A percentile compares a stretch with the other conserved stretches of the same genome.
These are phyloP conservation scores for Ambrosiella cleistominuta DNA, from an alignment of 2,329 filamentous ascomycete species.

Conservation along the genomic window DNA sequence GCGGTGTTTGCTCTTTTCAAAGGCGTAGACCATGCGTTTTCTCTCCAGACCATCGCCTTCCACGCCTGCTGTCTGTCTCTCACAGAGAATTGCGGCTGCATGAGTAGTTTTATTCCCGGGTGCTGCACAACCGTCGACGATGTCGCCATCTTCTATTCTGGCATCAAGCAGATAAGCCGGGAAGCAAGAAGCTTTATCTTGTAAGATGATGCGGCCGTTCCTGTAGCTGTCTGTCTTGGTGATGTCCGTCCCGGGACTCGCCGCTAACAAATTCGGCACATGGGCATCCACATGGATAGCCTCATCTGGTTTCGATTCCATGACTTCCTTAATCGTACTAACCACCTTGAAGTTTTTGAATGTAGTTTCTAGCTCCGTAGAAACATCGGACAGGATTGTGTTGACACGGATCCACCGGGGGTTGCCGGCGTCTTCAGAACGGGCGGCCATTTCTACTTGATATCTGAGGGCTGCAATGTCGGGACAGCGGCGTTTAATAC, in stretches of 20 bases:
- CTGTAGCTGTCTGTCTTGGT: slow-evolving; percentile 57
- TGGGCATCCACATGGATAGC: slow-evolving; percentile 56
- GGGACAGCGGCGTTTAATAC: slow-evolving; percentile 52
- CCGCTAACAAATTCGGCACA: slow-evolving; percentile 66
- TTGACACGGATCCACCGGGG: slow-evolving; percentile 92
- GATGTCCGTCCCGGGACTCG: slow-evolving; percentile 55
- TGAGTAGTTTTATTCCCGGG: slow-evolving; percentile 98
- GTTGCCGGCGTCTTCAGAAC: slow-evolving; percentile 37
- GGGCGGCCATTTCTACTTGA: slow-evolving; percentile 34
- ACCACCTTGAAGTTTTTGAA: slow-evolving; percentile 49
- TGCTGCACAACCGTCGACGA: slow-evolving; percentile 86
- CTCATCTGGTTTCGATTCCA: slow-evolving; percentile 18
- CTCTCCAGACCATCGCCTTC: slow-evolving; percentile 16
- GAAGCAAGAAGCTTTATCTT: slow-evolving; percentile 95
- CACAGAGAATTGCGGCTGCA: slow-evolving; percentile 54
- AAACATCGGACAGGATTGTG: slow-evolving; percentile 51
- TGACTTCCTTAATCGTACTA: slow-evolving; percentile 37
- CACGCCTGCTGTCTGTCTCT: slow-evolving; percentile 21
- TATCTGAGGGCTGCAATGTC: slow-evolving; percentile 49
- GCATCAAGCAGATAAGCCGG: slow-evolving; percentile 75
- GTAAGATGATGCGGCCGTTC: slow-evolving; percentile 65
- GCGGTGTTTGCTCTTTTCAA: slow-evolving; percentile 56
- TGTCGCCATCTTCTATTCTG: slow-evolving; percentile 46
- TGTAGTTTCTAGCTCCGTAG: slow-evolving; percentile 55
- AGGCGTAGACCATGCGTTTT: slow-evolving; percentile 47